Conservation (phyloP, 345 rosid species). For the Aegle marmelos region DNA sequence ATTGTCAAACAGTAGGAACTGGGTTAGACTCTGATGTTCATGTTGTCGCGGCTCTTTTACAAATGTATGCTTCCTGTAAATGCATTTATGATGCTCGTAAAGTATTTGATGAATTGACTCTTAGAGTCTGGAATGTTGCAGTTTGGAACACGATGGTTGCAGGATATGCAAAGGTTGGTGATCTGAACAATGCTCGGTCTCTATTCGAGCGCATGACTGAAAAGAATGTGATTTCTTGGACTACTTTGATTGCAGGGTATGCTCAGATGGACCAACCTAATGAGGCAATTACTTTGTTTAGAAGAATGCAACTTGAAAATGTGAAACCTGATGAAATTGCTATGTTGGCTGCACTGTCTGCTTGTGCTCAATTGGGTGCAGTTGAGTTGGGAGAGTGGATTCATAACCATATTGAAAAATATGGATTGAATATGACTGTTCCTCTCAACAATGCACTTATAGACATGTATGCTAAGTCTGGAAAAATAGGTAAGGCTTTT, state of each 20-base stretch:
- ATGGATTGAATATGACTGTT: conserved; percentile 33
- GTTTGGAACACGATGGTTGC: conserved; percentile 68
- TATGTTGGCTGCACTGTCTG: conserved; percentile 60
- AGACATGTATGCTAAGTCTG: conserved; percentile 75
- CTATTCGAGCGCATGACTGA: conserved; percentile 57
- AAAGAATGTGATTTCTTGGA: conserved; percentile 67
- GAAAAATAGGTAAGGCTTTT: conserved; percentile 52
- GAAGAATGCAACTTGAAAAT: conserved; percentile 51
- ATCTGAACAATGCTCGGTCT: conserved; percentile 38
- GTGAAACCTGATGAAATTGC: conserved; percentile 68
- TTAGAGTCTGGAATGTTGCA: conserved; percentile 23
- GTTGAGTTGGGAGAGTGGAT: conserved; percentile 64
- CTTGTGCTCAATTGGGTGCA: conserved; percentile 66
- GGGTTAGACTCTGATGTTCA: conserved; percentile 49
- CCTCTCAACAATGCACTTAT: conserved; percentile 60
- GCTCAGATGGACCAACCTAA: conserved; percentile 43
- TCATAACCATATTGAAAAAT: conserved; percentile 34
- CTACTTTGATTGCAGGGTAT: conserved; percentile 61
- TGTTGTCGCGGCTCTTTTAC: conserved; percentile 52
- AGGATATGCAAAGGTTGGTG: conserved; percentile 46
- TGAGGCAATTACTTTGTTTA: conserved; percentile 52
- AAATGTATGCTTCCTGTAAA: conserved; percentile 40
- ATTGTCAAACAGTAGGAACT: conserved; percentile 38
- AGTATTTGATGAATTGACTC: conserved; percentile 49
- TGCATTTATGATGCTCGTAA: conserved; percentile 42